These are phyloP conservation scores for Trametes pubescens DNA, from an alignment of 1,284 basidiomycete species.

Conservation along the genomic window DNA sequence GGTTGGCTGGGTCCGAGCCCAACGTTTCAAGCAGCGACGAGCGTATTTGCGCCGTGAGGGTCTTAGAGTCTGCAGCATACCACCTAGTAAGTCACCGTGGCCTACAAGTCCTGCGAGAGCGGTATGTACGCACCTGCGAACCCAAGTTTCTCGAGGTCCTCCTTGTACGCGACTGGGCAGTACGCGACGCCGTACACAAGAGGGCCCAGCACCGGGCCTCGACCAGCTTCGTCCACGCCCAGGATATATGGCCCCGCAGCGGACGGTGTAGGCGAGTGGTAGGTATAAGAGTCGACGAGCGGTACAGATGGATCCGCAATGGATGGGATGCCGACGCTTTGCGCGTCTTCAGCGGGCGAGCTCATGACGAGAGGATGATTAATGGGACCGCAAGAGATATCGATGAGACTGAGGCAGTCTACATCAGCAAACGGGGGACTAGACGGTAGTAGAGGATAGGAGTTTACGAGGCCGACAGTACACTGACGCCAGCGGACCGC, in stretches of 20 bases:
- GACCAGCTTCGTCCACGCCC: conserved; percentile 96
- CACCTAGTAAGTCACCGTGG: background rate
- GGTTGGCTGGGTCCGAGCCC: conserved; percentile 68
- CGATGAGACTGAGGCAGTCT: too few relatives aligned
- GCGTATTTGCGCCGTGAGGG: conserved; percentile 80
- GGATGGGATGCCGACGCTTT: conserved; percentile 37
- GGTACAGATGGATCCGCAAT: conserved; percentile 43
- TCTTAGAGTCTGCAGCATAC: conserved; percentile 82
- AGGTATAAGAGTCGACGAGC: conserved; percentile 79
- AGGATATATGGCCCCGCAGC: conserved; percentile 81
- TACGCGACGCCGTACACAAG: conserved; percentile 97
- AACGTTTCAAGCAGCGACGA: conserved; percentile 68
- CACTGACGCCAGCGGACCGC: too few relatives aligned
- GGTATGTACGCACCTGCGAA: conserved; percentile 77
- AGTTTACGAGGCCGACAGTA: too few relatives aligned
- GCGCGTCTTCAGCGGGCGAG: background rate
- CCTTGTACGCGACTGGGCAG: conserved; percentile 84
- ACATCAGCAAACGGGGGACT: too few relatives aligned
- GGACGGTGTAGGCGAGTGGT: conserved; percentile 79
- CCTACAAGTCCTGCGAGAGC: background rate
- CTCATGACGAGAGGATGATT: background rate
- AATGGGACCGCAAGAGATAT: background rate
- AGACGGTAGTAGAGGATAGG: too few relatives aligned
- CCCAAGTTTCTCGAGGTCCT: conserved; percentile 80
- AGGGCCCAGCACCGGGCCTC: conserved; percentile 94